These are phyloP conservation scores for Tephrocybe rancida DNA, from an alignment of 768 basidiomycete genomes.

Conservation along the genomic window DNA sequence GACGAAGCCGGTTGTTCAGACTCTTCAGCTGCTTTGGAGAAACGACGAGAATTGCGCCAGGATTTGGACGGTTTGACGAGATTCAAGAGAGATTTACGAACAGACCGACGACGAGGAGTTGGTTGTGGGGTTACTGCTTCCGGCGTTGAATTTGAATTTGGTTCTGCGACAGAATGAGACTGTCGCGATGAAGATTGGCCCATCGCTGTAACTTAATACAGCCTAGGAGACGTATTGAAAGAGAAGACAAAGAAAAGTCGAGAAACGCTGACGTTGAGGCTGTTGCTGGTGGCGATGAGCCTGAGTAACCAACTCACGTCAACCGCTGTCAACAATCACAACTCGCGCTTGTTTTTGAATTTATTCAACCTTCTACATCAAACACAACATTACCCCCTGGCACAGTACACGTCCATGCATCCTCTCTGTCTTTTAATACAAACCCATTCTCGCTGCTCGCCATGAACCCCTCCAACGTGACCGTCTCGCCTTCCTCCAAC, in stretches of 20 bases:
- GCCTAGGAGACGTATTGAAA: neutral
- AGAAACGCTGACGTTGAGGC: neutral
- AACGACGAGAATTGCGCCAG: constrained; percentile 27
- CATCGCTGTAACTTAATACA: neutral
- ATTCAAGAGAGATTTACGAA: constrained; percentile 37
- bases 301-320: neutral
- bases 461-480: constrained; percentile 31
- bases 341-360: neutral
- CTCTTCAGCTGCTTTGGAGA: constrained; percentile 29
- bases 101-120: constrained; percentile 20
- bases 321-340: constrained; percentile 12
- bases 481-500: neutral
- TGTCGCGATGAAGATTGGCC: constrained; percentile 2
- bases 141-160: neutral
- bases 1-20: too few species aligned
- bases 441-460: constrained; percentile 60
- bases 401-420: constrained; percentile 43
- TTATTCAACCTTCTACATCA: constrained; percentile 15
- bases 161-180: constrained; percentile 1
- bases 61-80: constrained; percentile 25
- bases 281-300: constrained; percentile 22
- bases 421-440: constrained; percentile 27
- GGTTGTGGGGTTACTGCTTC: constrained; percentile 8
- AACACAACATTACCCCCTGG: constrained; percentile 32
- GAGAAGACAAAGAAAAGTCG: too few species aligned